Conservation (phyloP, 164 flowering plant species). For the Piper longum region DNA sequence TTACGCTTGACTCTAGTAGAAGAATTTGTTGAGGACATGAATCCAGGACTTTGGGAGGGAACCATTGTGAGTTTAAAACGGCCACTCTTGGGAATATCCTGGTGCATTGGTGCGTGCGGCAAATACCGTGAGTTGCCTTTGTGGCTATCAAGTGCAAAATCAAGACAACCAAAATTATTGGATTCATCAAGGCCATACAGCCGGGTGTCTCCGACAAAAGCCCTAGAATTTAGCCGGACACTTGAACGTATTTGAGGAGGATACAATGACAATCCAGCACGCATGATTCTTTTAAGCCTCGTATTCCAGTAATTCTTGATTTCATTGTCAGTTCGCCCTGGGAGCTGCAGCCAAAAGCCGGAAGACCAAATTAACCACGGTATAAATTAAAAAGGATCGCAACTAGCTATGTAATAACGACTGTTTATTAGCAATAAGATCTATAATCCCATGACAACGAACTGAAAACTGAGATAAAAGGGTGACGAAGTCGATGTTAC, state of each 20-base stretch:
- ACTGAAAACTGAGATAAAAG: too few species aligned
- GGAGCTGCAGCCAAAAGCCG: constrained; percentile 37
- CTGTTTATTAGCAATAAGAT: too few species aligned
- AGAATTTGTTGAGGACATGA: constrained; percentile 21
- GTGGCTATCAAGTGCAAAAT: constrained; percentile 36
- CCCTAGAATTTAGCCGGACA: constrained; percentile 25
- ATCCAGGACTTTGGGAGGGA: constrained; percentile 29
- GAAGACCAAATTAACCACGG: too few species aligned
- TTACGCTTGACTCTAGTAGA: constrained; percentile 30
- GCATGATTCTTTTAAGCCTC: constrained; percentile 71
- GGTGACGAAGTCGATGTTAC: too few species aligned
- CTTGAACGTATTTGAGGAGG: constrained; percentile 58
- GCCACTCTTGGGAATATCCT: constrained; percentile 32
- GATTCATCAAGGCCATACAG: constrained; percentile 30
- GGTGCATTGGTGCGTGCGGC: constrained; percentile 28
- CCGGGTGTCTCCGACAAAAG: constrained; percentile 19
- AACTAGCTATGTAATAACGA: too few species aligned
- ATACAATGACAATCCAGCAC: constrained; percentile 88
- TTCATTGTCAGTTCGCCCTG: constrained; percentile 98
- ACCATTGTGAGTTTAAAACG: constrained; percentile 28
- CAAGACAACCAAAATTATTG: constrained; percentile 37
- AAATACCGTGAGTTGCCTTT: constrained; percentile 27
- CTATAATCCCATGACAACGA: too few species aligned
- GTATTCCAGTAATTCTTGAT: constrained; percentile 99
- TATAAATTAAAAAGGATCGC: too few species aligned